These are phyloP conservation scores for Sistotremastrum suecicum DNA, from an alignment of 768 basidiomycete species.

Conservation along the genomic window DNA sequence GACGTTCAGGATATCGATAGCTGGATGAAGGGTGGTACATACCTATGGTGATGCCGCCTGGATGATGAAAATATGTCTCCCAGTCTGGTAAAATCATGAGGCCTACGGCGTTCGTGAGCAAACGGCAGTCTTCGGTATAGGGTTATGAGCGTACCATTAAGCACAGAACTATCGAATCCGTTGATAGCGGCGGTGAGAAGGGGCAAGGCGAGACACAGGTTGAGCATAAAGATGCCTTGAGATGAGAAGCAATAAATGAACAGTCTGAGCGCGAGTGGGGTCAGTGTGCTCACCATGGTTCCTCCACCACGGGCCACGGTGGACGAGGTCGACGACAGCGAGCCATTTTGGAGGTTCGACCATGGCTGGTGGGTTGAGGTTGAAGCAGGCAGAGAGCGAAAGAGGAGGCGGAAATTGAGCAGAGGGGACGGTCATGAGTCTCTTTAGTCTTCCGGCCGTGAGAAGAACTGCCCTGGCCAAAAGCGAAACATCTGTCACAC, in stretches of 20 bases:
- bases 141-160: conserved; percentile 26
- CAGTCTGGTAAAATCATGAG: conserved; percentile 55
- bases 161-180: conserved; percentile 55
- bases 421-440: too few relatives aligned
- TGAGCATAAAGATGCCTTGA: conserved; percentile 42
- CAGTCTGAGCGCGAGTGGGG: background rate
- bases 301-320: conserved; percentile 45
- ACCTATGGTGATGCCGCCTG: conserved; percentile 39
- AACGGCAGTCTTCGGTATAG: too few relatives aligned
- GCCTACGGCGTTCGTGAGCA: conserved; percentile 21
- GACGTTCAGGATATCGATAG: too few relatives aligned
- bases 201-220: conserved; percentile 44
- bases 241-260: background rate
- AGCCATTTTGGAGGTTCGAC: too few relatives aligned
- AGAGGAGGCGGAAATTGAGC: too few relatives aligned
- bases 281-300: conserved; percentile 32
- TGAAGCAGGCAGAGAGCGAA: too few relatives aligned
- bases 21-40: background rate
- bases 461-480: too few relatives aligned
- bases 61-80: conserved; percentile 40
- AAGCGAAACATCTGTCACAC: too few relatives aligned
- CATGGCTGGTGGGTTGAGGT: too few relatives aligned
- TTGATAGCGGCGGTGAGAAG: conserved; percentile 53
- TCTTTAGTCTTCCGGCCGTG: too few relatives aligned
- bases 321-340: conserved; percentile 37